Conservation (phyloP, 768 basidiomycete species). For the Mycena haematopus region DNA sequence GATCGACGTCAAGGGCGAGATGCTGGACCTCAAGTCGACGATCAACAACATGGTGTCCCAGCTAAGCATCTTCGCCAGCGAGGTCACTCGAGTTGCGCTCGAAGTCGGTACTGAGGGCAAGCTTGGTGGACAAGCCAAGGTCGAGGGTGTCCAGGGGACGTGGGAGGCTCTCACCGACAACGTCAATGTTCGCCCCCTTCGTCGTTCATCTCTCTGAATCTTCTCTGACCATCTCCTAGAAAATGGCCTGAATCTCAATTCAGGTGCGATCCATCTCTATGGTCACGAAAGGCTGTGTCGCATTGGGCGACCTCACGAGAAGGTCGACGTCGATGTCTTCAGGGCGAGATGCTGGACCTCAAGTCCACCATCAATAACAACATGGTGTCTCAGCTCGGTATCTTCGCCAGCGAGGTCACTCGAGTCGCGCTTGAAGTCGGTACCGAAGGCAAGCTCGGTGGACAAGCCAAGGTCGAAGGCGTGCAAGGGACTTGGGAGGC, state of each 20-base stretch:
- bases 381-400: conserved; percentile 71
- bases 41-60: too few relatives aligned
- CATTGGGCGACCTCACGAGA: conserved; percentile 88
- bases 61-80: conserved; percentile 48
- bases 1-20: too few relatives aligned
- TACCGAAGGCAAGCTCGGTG: conserved; percentile 55
- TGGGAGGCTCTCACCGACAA: conserved; percentile 71
- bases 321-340: conserved; percentile 90
- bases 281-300: conserved; percentile 90
- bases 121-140: conserved; percentile 74
- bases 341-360: conserved; percentile 87
- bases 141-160: conserved; percentile 74
- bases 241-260: conserved; percentile 83
- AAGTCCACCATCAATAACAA: conserved; percentile 83
- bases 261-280: conserved; percentile 84
- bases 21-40: conserved; percentile 70
- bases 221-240: conserved; percentile 51
- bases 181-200: conserved; percentile 44
- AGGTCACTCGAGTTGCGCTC: conserved; percentile 75
- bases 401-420: conserved; percentile 64
- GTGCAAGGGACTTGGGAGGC: conserved; percentile 76
- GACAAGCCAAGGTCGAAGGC: conserved; percentile 73
- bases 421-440: conserved; percentile 77
- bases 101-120: conserved; percentile 58
- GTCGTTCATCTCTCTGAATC: not conserved